Evolutionary conservation across 2,329 filamentous ascomycete species (phyloP), one percentile per base, ranked within the genome.

Genomic region (Aspergillus latus): DNA sequence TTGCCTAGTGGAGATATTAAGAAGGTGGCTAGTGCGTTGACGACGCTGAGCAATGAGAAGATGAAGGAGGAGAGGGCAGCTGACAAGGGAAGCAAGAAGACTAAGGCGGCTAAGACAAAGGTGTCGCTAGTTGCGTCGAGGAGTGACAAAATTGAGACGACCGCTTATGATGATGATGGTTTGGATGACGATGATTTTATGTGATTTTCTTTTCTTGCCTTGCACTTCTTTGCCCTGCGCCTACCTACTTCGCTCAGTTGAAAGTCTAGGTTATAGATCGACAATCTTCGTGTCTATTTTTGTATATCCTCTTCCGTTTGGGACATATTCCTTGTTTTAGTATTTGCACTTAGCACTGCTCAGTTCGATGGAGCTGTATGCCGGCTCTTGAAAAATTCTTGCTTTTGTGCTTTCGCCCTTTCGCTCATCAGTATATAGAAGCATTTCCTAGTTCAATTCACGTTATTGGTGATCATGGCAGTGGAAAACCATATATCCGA

Each of bases 51-150:
- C 72, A 99, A 99, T 73, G 94, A 97, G 84, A 97, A 96, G 83
- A 88, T 97, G 88, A 95, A 92, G 81, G 92, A 97, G 75, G 94
- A 99, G 83, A 97, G 97, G 83, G 87, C 88, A 3, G 85, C 90
- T 3, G 91, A 96, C 63, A 97, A 96, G 82, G 87, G 90, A 53
- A 90, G 88, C 68, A 99, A 97, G 89, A 99, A 97, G 86, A 86
- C 82, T 66, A 97, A 97, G 84, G 92, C 92, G 4, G 89, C 90
- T 60, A 97, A 97, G 86, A 96, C 89, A 39, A 99, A 99, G 86
- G 85, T 89, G 15, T 88, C 85, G 5, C 80, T 97, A 49, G 88
- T 89, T 54, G 86, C 57, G 78, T 76, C 69, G 78, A 88, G 70
- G 77, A 81, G 77, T 72, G 82, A 67, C 76, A 73, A 66, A 81